These are phyloP conservation scores for Hyphopichia fennica DNA, from an alignment of 1,139 yeast genomes.

Conservation along the genomic window DNA sequence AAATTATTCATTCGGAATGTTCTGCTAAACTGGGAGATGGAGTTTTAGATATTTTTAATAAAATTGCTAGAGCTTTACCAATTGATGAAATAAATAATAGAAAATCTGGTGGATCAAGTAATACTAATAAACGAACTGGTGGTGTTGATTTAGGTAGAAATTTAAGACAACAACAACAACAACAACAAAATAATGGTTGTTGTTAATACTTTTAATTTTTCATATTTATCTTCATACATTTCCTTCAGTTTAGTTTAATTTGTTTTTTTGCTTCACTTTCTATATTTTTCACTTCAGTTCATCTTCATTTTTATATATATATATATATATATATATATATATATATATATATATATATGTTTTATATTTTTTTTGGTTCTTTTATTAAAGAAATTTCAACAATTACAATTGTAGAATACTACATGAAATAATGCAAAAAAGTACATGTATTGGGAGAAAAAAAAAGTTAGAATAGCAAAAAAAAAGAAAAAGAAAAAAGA, in stretches of 20 bases:
- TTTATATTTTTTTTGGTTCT: no score
- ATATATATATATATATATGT: no score
- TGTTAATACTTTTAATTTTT: slow-evolving; percentile 17
- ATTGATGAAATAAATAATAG: slow-evolving; percentile 37
- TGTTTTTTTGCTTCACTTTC: neutral
- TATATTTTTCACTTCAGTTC: neutral
- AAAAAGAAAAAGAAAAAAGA: neutral
- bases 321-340: no score
- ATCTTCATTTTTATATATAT: no score
- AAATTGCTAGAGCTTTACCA: slow-evolving; percentile 45
- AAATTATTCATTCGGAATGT: slow-evolving; percentile 38
- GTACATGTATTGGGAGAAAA: no score
- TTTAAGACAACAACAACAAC: slow-evolving; percentile 22
- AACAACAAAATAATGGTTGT: slow-evolving; percentile 20
- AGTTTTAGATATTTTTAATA: slow-evolving; percentile 42
- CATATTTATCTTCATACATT: neutral
- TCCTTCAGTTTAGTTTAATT: neutral
- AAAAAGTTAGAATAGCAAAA: neutral
- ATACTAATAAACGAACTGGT: slow-evolving; percentile 20
- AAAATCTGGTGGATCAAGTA: slow-evolving; percentile 13
- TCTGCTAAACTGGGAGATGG: slow-evolving; percentile 51
- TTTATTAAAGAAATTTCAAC: no score
- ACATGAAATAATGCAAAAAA: no score
- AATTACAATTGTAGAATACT: no score
- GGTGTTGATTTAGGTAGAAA: slow-evolving; percentile 43